phyloP scores from a whole-genome alignment of 345 rosid genomes.

The Eucalyptus virginea region DNA sequence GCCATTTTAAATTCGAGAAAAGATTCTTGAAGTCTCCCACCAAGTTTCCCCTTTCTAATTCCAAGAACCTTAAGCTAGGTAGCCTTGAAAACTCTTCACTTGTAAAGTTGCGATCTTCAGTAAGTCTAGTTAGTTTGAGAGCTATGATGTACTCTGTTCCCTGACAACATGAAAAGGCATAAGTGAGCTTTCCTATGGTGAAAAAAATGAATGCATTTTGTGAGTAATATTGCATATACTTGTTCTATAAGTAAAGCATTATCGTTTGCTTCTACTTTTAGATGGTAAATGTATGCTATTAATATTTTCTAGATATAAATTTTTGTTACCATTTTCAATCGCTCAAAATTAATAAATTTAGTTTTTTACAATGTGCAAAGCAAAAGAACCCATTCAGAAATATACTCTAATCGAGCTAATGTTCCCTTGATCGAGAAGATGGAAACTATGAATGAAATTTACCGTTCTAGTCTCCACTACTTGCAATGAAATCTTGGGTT shows the following conservation, averaged over 20 bases:
- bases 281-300: neutral
- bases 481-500: neutral
- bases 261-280: neutral
- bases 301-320: neutral
- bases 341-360: neutral
- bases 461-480: neutral
- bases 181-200: neutral
- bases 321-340: neutral
- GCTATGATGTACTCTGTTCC: neutral
- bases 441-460: neutral
- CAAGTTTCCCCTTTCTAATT: neutral
- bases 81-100: neutral
- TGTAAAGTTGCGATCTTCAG: neutral
- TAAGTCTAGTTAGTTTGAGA: neutral
- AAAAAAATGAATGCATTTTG: accelerated
- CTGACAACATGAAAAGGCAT: neutral
- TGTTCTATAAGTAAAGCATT: neutral
- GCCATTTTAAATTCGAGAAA: neutral
- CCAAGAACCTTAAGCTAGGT: neutral
- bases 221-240: neutral
- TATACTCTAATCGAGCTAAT: neutral
- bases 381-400: neutral
- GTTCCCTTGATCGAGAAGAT: neutral
- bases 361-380: neutral
- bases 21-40: neutral